A percentile compares a stretch with the other conserved stretches of the same genome.
phyloP scores from a whole-genome alignment of 164 flowering plant genomes.

The Magnolia changhungtana region DNA sequence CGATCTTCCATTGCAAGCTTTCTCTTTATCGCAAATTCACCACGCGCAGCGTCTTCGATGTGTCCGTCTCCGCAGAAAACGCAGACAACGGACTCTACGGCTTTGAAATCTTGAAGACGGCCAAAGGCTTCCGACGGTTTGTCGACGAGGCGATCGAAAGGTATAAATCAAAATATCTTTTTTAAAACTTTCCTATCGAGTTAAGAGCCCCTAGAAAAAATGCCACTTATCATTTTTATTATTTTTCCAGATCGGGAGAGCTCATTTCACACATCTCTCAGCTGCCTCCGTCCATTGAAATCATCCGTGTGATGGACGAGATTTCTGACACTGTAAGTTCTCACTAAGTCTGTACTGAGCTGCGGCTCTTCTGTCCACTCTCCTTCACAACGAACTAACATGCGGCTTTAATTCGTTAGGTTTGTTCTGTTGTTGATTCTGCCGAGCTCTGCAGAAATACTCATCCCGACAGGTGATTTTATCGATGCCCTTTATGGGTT shows the following conservation, averaged over 20 bases:
- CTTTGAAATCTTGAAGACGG: constrained; percentile 57
- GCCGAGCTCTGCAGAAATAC: constrained; percentile 90
- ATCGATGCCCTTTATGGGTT: too few relatives aligned
- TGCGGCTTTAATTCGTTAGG: constrained; percentile 34
- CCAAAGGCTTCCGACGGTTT: constrained; percentile 76
- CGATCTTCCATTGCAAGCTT: constrained; percentile 9
- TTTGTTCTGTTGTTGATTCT: constrained; percentile 88
- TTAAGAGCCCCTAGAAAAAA: neutral
- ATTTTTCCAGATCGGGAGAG: constrained; percentile 62
- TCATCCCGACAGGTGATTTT: constrained; percentile 84
- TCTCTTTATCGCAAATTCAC: constrained; percentile 11
- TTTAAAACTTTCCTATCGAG: neutral
- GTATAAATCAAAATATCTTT: constrained; percentile 20
- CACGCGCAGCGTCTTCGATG: constrained; percentile 25
- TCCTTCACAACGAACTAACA: neutral
- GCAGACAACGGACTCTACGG: constrained; percentile 80
- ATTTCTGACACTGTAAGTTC: constrained; percentile 69
- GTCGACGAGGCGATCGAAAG: constrained; percentile 86
- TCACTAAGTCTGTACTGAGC: neutral
- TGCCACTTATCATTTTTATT: neutral
- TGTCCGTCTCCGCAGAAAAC: constrained; percentile 24
- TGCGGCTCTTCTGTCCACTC: neutral
- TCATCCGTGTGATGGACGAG: constrained; percentile 83
- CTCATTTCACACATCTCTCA: constrained; percentile 54
- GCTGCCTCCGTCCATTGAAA: constrained; percentile 62